A percentile compares a stretch with the other conserved stretches of the same genome.
Conservation (phyloP, 2,329 filamentous ascomycete genomes). For the Graphiopsis chlorocephala region DNA sequence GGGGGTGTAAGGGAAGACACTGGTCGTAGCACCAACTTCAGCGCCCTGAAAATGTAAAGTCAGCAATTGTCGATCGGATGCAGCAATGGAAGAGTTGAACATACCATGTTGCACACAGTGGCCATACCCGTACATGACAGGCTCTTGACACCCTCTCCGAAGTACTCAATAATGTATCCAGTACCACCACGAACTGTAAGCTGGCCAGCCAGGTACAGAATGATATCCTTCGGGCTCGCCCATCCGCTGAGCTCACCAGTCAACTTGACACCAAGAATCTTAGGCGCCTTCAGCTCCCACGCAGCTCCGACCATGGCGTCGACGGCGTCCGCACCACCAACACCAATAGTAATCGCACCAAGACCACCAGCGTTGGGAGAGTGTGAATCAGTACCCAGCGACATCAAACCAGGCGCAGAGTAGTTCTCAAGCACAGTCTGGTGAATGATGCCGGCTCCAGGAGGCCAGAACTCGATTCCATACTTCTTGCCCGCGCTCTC, state of each 20-base stretch:
- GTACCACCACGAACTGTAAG: constrained; percentile 89
- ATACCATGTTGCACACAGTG: constrained; percentile 78
- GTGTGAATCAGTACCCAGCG: constrained; percentile 96
- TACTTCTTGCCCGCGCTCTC: constrained; percentile 89
- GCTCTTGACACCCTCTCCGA: constrained; percentile 82
- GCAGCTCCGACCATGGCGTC: constrained; percentile 94
- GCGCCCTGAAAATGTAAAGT: constrained; percentile 52
- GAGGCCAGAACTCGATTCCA: constrained; percentile 94
- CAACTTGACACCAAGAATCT: constrained; percentile 80
- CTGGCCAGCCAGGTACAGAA: constrained; percentile 81
- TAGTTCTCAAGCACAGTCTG: constrained; percentile 99
- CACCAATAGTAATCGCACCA: constrained; percentile 90
- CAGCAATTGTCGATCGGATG: constrained; percentile 60
- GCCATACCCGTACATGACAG: constrained; percentile 92
- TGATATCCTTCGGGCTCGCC: constrained; percentile 94
- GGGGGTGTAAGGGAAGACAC: constrained; percentile 86
- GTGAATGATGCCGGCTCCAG: constrained; percentile 92
- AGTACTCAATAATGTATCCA: constrained; percentile 79
- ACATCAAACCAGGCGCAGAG: constrained; percentile 94
- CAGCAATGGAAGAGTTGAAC: constrained; percentile 34
- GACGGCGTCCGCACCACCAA: constrained; percentile 94
- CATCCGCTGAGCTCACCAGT: constrained; percentile 83
- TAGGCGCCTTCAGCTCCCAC: constrained; percentile 96
- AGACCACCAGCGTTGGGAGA: constrained; percentile 96
- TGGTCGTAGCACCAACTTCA: constrained; percentile 94